Base-by-base conservation (phyloP, 371 early-diverging fungal species). In the Rhizopus microsporus region DNA sequence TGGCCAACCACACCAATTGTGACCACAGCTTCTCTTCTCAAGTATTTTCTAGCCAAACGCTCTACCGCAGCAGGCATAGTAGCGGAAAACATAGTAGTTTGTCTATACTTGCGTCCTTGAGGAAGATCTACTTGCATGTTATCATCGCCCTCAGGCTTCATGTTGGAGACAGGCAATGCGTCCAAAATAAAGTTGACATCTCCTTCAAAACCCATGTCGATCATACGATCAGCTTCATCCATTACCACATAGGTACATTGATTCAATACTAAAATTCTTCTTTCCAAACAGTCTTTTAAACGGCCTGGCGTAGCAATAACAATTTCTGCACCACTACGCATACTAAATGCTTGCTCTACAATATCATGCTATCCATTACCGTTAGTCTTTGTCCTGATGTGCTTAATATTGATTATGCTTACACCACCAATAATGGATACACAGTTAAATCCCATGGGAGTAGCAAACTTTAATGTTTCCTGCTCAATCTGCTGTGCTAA, bases 61-160 rank as follows among this genome's bases (percentile, higher is more conserved):
- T 96, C 95, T 3, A 99, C 98, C 7, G 92, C 93, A 7, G 92
- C 75, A 2, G 99, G 99, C 99, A 99, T 98, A 5, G 99, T 99
- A 7, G 99, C 99, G 42, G 95, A 95, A 84, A 98, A 99, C 99
- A 99, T 99, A 59, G 96, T 91, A 1, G 99, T 99, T 72, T 99
- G 99, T 50, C 99, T 87, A 68, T 89, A 92, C 57, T 86, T 84
- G 55, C 77, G 75, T 12, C 67, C 72, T 4, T 69, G 71, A 16
- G 73, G 63, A 23, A 51, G 56, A 12, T 72, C 65, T 40, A 64
- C 58, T 62, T 77, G 74, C 47, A 75, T 73, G 15, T 62, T 52
- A n/a, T 72, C 74, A 43, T 87, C 90, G 6, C 77, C 80, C 47
- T 94, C 96, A 1, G 96, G 96, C 60, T 93, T 93, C 59, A 89